Base-by-base conservation (phyloP, 2,329 filamentous ascomycete species). In the Coniochaeta prunicola region DNA sequence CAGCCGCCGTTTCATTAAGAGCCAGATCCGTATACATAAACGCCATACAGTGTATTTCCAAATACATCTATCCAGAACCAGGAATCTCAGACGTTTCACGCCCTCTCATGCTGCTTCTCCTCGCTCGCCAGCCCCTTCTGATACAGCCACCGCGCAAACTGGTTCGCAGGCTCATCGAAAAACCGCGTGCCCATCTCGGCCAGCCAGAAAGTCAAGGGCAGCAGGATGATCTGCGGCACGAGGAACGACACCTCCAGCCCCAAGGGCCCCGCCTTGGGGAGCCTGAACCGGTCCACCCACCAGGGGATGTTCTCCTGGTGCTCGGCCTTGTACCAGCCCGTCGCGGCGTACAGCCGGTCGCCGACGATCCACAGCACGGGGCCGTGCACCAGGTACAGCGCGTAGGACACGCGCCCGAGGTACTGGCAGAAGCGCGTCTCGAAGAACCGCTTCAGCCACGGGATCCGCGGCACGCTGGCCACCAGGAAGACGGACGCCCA, bases 321-420 rank as follows among this genome's bases (percentile, higher is more conserved):
- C 9, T 72, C 71, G 1, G 78, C 73, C 59, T 77, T 77, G 10
- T 70, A 66, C 73, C 81, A 84, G 2, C 86, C 86, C 0, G 77
- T 76, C 2, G 84, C 82, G 1, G 80, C 77, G 67, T 89, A 89
- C 0, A 90, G 36, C 48, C 86, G 73, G 65, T 89, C 83, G 1
- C 83, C 85, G 0, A 87, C 59, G 0, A 76, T 78, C 77, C 77
- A 83, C 0, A 88, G 71, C 0, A 88, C 68, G 0, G 84, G 84
- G 0, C 84, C 84, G 61, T 88, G 85, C 10, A 87, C 75, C 15
- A 87, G 73, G 67, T 88, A 88, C 4, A 87, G 71, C 3, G 80
- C 76, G 66, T 79, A 88, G 0, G 81, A 86, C 36, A 87, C 76
- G 33, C 80, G 77, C 0, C 84, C 85, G 2, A 88, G 73, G 60